These are phyloP conservation scores for Conringia planisiliqua DNA, from an alignment of 345 rosid genomes.

Conservation along the genomic window DNA sequence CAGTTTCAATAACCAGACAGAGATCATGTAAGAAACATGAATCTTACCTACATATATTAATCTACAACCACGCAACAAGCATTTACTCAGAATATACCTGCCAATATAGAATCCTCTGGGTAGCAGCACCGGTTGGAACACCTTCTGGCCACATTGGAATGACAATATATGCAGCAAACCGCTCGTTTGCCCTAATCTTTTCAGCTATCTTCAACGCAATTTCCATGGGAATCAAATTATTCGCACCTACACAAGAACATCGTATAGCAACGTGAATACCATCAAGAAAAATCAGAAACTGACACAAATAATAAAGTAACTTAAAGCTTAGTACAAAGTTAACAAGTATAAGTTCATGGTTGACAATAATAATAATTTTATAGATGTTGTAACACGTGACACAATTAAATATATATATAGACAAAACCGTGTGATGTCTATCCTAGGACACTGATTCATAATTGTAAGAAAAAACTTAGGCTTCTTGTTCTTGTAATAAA, in stretches of 20 bases:
- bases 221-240: constrained; percentile 89
- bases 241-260: constrained; percentile 57
- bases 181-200: constrained; percentile 76
- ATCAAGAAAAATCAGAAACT: background rate
- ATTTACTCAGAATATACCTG: constrained; percentile 49
- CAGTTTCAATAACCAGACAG: background rate
- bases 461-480: background rate
- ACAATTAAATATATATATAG: background rate
- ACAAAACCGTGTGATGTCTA: background rate
- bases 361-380: background rate
- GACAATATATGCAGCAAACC: constrained; percentile 81
- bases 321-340: constrained; percentile 9
- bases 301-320: background rate
- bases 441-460: background rate
- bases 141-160: constrained; percentile 99
- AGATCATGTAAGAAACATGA: background rate
- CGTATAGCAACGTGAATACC: background rate
- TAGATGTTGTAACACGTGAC: background rate
- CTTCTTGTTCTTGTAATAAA: constrained; percentile 1
- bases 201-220: constrained; percentile 83
- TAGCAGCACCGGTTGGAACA: constrained; percentile 49
- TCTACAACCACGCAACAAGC: background rate
- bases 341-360: background rate
- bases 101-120: constrained; percentile 84
- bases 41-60: background rate